Evolutionary conservation across 345 rosid species (phyloP), one percentile per base, ranked within the genome.

Genomic region (Syzygium aromaticum): DNA sequence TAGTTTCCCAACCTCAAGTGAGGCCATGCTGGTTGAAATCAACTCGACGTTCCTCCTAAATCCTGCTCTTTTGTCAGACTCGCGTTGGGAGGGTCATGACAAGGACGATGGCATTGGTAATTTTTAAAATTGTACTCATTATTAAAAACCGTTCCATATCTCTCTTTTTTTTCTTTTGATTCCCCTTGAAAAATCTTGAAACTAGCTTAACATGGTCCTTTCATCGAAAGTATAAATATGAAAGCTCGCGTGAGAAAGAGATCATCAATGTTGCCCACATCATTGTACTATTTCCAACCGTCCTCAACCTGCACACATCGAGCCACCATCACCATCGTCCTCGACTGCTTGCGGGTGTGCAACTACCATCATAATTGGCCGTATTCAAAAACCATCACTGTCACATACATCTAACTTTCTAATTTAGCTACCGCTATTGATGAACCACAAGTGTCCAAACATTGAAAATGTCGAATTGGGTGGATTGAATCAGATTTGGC

Each of bases 401-500:
- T 56, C 23, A 56, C 27, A 23, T 56, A 11, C n/a, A 23, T 23
- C 1, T 1, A 0, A 27, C n/a, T 9, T 56, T 56, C 13, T 56
- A 56, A 12, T 56, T n/a, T 27, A 56, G 23, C 10, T 5, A 1
- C 0, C 0, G 1, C n/a, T 23, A 56, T 56, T 23, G n/a, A 56
- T 56, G 61, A 56, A 56, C 61, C 61, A 56, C 5, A 9, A 56
- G 61, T 23, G 23, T 23, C 61, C 61, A 3, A 56, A 10, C 0
- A 0, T 5, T 23, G 23, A 23, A 56, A 22, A 56, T 23, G 13
- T 56, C 61, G 4, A 56, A 11, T 13, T 13, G 15, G 2, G 6
- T n/a, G 1, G 30, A 22, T 63, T 1, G 0, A 0, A 63, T 61
- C 0, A 0, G 0, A 61, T 61, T n/a, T n/a, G 19, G 38, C 1